Percentiles rank a stretch among this genome's conserved stretches.
Conservation (phyloP, 2,329 filamentous ascomycete species). For the Botrytis tulipae region DNA sequence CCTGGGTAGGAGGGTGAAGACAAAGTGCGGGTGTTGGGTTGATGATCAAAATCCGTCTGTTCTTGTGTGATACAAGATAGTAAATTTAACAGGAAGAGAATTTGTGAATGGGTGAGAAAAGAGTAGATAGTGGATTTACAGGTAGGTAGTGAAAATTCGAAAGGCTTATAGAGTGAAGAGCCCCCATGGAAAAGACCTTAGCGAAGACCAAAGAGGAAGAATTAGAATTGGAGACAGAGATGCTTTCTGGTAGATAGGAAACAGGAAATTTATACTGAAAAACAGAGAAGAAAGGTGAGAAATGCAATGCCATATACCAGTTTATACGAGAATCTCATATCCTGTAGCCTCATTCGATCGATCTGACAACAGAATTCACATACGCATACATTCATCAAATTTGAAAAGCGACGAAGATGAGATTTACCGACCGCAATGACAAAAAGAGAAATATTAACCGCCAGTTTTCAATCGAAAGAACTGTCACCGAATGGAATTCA, state of each 20-base stretch:
- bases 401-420: neutral
- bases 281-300: neutral
- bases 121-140: neutral
- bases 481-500: neutral
- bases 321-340: neutral
- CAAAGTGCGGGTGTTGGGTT: fast-evolving
- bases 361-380: neutral
- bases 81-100: neutral
- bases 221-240: neutral
- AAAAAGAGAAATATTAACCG: neutral
- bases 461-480: neutral
- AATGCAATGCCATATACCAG: neutral
- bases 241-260: neutral
- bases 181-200: neutral
- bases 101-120: neutral
- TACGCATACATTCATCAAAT: neutral
- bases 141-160: neutral
- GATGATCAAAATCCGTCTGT: neutral
- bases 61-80: fast-evolving
- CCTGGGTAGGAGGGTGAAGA: neutral
- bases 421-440: neutral
- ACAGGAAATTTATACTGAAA: neutral
- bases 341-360: neutral
- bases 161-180: neutral
- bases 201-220: neutral